Conservation (phyloP, 2,329 filamentous ascomycete genomes). For the Alternaria panax region DNA sequence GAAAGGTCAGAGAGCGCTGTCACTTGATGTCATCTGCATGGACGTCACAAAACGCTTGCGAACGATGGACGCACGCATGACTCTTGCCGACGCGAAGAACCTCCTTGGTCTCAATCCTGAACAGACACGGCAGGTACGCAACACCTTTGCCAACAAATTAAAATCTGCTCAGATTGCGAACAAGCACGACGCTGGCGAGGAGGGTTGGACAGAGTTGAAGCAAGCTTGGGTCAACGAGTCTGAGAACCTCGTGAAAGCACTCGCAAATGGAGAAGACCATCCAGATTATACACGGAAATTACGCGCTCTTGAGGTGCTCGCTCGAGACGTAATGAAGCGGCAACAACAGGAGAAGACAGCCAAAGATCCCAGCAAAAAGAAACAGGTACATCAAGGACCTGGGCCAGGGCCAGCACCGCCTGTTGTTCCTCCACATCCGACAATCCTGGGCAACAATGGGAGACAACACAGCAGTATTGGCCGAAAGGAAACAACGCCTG, state of each 20-base stretch:
- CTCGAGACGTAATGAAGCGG: conserved; percentile 79
- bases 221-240: conserved; percentile 70
- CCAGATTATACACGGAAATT: conserved; percentile 63
- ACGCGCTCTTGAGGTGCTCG: conserved; percentile 73
- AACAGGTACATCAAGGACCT: conserved; percentile 49
- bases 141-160: conserved; percentile 71
- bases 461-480: conserved; percentile 20
- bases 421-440: conserved; percentile 25
- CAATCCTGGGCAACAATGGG: conserved; percentile 41
- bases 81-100: conserved; percentile 77
- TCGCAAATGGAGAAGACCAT: conserved; percentile 61
- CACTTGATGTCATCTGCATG: conserved; percentile 79
- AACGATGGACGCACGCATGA: conserved; percentile 69
- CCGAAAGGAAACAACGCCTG: conserved; percentile 6
- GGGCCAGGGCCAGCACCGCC: conserved; percentile 53
- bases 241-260: conserved; percentile 61
- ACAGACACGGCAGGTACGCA: conserved; percentile 70
- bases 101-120: conserved; percentile 72
- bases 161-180: conserved; percentile 72
- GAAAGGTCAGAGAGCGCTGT: conserved; percentile 68
- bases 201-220: conserved; percentile 76
- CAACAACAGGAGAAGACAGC: conserved; percentile 71
- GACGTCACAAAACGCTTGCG: conserved; percentile 84
- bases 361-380: conserved; percentile 59
- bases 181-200: conserved; percentile 74